phyloP scores from a whole-genome alignment of 768 basidiomycete genomes.

The Hirschioporus abietinus region DNA sequence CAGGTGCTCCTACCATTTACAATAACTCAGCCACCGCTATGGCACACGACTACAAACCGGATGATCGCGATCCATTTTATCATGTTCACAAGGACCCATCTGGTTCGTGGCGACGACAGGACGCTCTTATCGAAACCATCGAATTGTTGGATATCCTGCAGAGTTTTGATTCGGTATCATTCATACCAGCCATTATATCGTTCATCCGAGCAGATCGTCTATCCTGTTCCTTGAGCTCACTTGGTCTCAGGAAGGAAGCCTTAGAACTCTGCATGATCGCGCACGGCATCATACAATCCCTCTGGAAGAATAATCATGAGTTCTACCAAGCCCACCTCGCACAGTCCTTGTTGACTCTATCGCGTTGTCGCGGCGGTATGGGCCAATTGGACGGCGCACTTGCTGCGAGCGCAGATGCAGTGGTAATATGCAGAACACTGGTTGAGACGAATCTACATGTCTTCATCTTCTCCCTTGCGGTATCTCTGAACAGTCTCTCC shows the following conservation, averaged over 20 bases:
- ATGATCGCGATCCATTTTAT: not conserved
- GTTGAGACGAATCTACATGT: too few relatives aligned
- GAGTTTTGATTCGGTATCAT: not conserved
- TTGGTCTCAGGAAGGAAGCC: constrained; percentile 7
- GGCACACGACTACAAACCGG: not conserved
- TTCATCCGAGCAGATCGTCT: not conserved
- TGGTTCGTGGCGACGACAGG: not conserved
- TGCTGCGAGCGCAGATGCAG: constrained; percentile 3
- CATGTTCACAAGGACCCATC: not conserved
- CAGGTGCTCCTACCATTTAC: not conserved
- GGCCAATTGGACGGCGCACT: constrained; percentile 9
- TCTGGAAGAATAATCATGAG: constrained; percentile 7
- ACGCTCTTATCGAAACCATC: not conserved
- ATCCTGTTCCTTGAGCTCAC: not conserved
- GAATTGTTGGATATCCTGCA: not conserved
- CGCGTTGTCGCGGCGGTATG: constrained; percentile 3
- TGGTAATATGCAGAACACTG: not conserved
- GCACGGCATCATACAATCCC: constrained; percentile 6
- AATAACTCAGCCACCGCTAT: not conserved
- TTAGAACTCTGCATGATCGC: constrained; percentile 8
- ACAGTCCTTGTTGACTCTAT: constrained; percentile 9
- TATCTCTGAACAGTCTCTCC: too few relatives aligned
- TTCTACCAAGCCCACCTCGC: constrained; percentile 10
- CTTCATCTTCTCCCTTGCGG: too few relatives aligned
- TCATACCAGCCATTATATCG: not conserved